Evolutionary conservation across 2,329 filamentous ascomycete species (phyloP), one percentile per base, ranked within the genome.

Genomic region (Stromatinia cepivora): DNA sequence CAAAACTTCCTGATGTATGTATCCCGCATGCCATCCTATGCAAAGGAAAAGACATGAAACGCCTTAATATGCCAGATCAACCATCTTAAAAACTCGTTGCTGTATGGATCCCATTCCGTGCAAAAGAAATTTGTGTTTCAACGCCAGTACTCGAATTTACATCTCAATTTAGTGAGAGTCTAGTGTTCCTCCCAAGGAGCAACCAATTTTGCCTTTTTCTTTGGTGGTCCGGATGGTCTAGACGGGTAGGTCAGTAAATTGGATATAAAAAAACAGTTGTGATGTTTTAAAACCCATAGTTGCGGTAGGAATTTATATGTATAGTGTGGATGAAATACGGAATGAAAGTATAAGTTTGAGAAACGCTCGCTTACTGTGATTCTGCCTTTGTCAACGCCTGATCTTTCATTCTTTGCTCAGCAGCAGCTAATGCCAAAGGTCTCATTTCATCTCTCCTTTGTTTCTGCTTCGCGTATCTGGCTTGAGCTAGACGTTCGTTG

Each of bases 381-480:
- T 20, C 6, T 52, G 22, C 5, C 7, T 28, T 52, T 13, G 4
- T 5, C 31, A 36, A 13, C 3, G 46, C 45, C 54, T 64, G 52
- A 15, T 66, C 64, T 25, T 45, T 67, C 50, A 64, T 61, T 53
- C 71, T 69, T 34, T 59, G 52, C 57, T 74, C 72, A 1, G 71
- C 72, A 34, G 74, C 74, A 45, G 69, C 64, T 8, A 63, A 45
- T 50, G 72, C 72, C 66, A 71, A 53, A 0, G 69, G 71, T 69
- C 72, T 66, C 36, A 72, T 50, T 50, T 56, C 57, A 17, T 42
- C 65, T 36, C 70, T 66, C 10, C 67, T 58, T 31, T 57, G 54
- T 11, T 66, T 67, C 45, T 73, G 71, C 48, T 59, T 65, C 10
- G 42, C 59, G 4, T 57, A 22, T 46, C 71, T 56, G 7, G 73